Evolutionary conservation across 176 grass and related monocot genomes (phyloP), one percentile per base, ranked within the genome.

Genomic region (Carex parvula): DNA sequence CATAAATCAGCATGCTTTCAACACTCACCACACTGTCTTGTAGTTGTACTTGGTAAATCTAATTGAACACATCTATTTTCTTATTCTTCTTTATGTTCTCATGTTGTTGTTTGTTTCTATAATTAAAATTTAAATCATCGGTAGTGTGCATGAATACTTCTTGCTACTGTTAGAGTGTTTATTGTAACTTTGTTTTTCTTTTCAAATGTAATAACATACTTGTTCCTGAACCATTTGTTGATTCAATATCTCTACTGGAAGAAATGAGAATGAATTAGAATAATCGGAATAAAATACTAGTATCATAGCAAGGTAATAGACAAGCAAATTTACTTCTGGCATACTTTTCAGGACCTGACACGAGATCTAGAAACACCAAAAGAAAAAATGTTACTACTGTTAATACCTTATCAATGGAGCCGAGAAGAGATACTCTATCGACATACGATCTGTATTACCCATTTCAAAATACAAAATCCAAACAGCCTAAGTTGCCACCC

Each of bases 331-430:
- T 56, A 17, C 24, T 26, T 46, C 7, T 81, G 58, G 46, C 24
- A 24, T 55, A 13, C 42, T 44, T 81, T 81, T 52, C 41, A 83
- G 80, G 80, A 68, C 60, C 60, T 54, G 15, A 46, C 3, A 44
- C 16, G 5, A 63, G 18, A 61, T 81, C 21, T 30, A 44, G 15
- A 68, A 32, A 37, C 14, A 83, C 35, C 39, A 83, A 65, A 65
- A 83, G 63, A 18, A 83, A 42, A 67, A 83, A 83, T 50, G 37
- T 68, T 65, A 65, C 80, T 46, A 52, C 48, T 52, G 80, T 83
- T 52, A 83, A 68, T 39, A 83, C 80, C 41, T 83, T 83, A 83
- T 83, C 80, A 68, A 65, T 83, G 60, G 80, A 83, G 42, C 80
- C 80, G 4, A 67, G 61, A 83, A 67, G 63, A 83, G 80, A 66